A percentile compares a stretch with the other conserved stretches of the same genome.
Conservation (phyloP, 495 filamentous ascomycete genomes). For the Penicillium pulvis region DNA sequence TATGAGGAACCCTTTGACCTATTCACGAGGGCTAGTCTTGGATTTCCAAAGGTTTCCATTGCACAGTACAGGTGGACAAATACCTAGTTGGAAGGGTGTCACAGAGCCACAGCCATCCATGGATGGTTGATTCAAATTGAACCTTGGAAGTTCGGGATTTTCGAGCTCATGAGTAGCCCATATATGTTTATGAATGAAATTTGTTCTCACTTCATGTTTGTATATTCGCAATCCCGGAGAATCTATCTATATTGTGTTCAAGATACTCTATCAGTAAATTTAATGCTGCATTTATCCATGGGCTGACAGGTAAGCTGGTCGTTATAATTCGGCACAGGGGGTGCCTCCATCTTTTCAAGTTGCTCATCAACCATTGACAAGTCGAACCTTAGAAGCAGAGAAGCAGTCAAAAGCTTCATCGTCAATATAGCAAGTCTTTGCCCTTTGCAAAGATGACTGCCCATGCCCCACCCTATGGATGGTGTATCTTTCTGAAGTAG, state of each 20-base stretch:
- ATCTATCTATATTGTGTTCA: neutral
- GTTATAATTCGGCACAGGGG: slow-evolving; percentile 11
- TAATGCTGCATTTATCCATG: slow-evolving; percentile 6
- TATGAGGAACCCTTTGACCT: neutral
- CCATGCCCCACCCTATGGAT: slow-evolving; percentile 12
- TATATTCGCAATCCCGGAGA: neutral
- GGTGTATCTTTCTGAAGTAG: neutral
- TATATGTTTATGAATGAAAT: too few species aligned
- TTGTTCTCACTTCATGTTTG: too few species aligned
- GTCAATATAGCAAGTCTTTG: slow-evolving; percentile 13
- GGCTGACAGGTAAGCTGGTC: slow-evolving; percentile 13
- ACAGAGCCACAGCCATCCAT: too few species aligned
- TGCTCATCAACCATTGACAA: slow-evolving; percentile 6
- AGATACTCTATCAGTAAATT: neutral
- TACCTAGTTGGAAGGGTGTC: too few species aligned
- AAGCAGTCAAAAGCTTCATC: slow-evolving; percentile 12
- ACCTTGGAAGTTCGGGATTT: too few species aligned
- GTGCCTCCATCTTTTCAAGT: neutral
- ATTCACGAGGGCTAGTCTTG: too few species aligned
- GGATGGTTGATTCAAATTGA: too few species aligned
- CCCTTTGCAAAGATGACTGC: slow-evolving; percentile 14
- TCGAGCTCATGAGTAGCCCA: too few species aligned
- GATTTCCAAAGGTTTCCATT: too few species aligned
- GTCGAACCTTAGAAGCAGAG: slow-evolving; percentile 1
- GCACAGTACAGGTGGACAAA: too few species aligned